phyloP scores from a whole-genome alignment of 148 eudicot species.

The Salicornia ramosissima region DNA sequence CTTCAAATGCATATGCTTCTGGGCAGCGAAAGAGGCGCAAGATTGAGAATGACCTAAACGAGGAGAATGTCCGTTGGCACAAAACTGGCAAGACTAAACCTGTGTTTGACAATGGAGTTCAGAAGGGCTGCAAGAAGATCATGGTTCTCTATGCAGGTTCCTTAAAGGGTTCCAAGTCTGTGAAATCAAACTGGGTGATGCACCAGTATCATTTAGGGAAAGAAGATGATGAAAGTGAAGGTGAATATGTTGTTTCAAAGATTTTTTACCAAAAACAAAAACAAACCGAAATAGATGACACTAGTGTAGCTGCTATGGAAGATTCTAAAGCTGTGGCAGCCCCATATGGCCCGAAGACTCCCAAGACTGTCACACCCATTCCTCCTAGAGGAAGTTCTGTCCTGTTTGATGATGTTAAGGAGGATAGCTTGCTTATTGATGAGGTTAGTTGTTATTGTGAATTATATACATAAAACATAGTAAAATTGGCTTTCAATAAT shows the following conservation, averaged over 20 bases:
- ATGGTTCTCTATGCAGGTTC: slow-evolving; percentile 63
- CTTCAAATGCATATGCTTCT: slow-evolving; percentile 66
- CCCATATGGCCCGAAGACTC: slow-evolving; percentile 55
- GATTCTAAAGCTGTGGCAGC: slow-evolving; percentile 28
- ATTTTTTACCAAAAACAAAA: slow-evolving; percentile 50
- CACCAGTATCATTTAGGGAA: slow-evolving; percentile 81
- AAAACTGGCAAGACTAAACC: slow-evolving; percentile 77
- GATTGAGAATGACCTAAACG: slow-evolving; percentile 32
- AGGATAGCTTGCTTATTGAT: slow-evolving; percentile 18
- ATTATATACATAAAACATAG: background rate
- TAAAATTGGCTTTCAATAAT: no score
- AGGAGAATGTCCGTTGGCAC: slow-evolving; percentile 69
- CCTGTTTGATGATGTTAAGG: slow-evolving; percentile 31
- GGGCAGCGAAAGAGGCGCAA: slow-evolving; percentile 69
- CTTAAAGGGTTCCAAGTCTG: slow-evolving; percentile 45
- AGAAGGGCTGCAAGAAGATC: slow-evolving; percentile 75
- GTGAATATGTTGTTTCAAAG: slow-evolving; percentile 65
- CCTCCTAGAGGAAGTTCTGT: slow-evolving; percentile 47
- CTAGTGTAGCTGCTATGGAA: slow-evolving; percentile 5
- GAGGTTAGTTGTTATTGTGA: slow-evolving; percentile 35
- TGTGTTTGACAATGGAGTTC: slow-evolving; percentile 51
- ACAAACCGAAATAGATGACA: slow-evolving; percentile 28
- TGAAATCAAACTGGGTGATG: slow-evolving; percentile 74
- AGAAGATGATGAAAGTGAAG: slow-evolving; percentile 61
- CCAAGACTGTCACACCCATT: slow-evolving; percentile 42